Conservation (phyloP, 441 rosid species). For the Syzygium syzygioides region DNA sequence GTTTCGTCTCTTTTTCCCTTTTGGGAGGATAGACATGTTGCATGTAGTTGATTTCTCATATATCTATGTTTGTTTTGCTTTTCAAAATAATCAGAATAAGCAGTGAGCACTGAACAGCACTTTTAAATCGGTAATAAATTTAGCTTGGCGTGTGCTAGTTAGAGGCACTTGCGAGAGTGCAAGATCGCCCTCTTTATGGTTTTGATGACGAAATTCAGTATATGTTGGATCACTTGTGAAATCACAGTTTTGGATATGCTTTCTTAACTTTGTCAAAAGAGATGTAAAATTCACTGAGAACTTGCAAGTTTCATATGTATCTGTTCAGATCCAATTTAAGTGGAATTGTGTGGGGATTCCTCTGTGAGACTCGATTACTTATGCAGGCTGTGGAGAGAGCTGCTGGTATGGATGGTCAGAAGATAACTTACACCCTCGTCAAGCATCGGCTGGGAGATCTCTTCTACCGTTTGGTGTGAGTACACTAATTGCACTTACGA, state of each 20-base stretch:
- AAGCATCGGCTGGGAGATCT: constrained; percentile 98
- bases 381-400: constrained; percentile 94
- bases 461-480: constrained; percentile 95
- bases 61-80: not conserved
- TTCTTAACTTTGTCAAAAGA: not conserved
- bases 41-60: not conserved
- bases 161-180: not conserved
- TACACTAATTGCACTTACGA: not conserved
- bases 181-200: not conserved
- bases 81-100: not conserved
- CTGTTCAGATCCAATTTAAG: not conserved
- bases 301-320: not conserved
- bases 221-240: not conserved
- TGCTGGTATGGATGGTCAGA: constrained; percentile 99
- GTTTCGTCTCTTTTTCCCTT: not conserved
- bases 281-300: not conserved
- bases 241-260: not conserved
- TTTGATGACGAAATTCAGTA: not conserved
- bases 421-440: constrained; percentile 83
- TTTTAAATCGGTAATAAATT: not conserved
- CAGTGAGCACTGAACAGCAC: not conserved
- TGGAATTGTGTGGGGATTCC: not conserved
- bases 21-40: not conserved
- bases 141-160: not conserved
- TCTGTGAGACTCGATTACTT: not conserved